Base-by-base conservation (phyloP, 306 rosid species). In the Vigna hirtella region DNA sequence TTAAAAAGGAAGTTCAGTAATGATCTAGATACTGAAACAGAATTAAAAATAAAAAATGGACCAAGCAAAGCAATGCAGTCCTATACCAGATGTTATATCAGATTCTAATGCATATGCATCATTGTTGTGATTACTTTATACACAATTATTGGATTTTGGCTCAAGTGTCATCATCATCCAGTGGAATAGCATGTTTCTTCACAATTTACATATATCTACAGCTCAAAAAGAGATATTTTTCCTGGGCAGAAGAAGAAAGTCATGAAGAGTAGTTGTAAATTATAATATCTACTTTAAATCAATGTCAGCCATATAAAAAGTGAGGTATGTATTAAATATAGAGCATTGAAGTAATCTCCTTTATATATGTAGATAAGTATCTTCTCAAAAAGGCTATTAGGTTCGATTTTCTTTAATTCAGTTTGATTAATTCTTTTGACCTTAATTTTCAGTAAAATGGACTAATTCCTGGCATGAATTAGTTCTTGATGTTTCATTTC, bases 201-300 rank as follows among this genome's bases (percentile, higher is more conserved):
- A 78, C 71, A 70, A n/a, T 69, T 56, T 40, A 59, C 61, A 57
- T 8, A 32, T 8, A 56, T 68, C 20, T 57, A 12, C 24, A 30
- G 2, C 69, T 42, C 51, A 73, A 22, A 8, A 18, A 18, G 30
- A 57, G 51, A 69, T 48, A 70, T 70, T 34, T 70, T 18, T 8
- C 48, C 18, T 12, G 22, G 57, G 0, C 11, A 2, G 22, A 67
- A 49, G 49, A 53, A 59, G 28, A 40, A 5, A 59, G 13, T 58
- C 45, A 10, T 4, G 4, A 63, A 61, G 49, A 47, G 14, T 48
- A 30, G 18, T 15, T 57, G n/a, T 20, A 15, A 45, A 24, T 28
- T 58, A 16, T 73, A 9, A 61, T 61, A 59, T 26, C 79, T 9
- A 59, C 53, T n/a, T 40, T 16, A 59, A 59, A 59, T 74, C 47